phyloP scores from a whole-genome alignment of 768 basidiomycete genomes.

The Auricularia sp. region DNA sequence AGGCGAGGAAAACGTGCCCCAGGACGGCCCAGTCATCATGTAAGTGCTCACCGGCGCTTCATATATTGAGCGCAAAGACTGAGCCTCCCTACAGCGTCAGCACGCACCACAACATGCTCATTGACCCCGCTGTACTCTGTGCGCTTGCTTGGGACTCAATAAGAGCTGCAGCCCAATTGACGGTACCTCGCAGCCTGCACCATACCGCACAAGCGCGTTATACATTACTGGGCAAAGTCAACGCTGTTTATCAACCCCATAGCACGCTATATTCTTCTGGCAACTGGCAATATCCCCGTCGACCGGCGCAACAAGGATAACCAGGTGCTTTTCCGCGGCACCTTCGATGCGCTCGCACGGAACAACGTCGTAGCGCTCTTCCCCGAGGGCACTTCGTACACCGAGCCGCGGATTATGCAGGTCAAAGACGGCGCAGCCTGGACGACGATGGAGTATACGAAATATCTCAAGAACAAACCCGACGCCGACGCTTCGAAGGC shows the following conservation, averaged over 20 bases:
- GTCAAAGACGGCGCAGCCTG: constrained; percentile 91
- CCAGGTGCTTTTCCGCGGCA: constrained; percentile 76
- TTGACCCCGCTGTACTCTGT: constrained; percentile 80
- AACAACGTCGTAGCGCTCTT: constrained; percentile 86
- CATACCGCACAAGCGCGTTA: constrained; percentile 69
- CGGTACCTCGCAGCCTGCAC: constrained; percentile 45
- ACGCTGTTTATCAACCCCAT: constrained; percentile 72
- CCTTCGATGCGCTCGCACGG: constrained; percentile 72
- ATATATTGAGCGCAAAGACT: neutral
- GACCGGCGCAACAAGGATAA: constrained; percentile 92
- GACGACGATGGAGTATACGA: constrained; percentile 87
- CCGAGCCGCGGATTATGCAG: constrained; percentile 86
- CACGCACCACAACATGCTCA: constrained; percentile 93
- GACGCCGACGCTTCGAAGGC: constrained; percentile 27
- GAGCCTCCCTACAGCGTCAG: constrained; percentile 42
- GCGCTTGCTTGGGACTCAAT: constrained; percentile 21
- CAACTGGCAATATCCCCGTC: constrained; percentile 96
- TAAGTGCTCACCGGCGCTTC: constrained; percentile 32
- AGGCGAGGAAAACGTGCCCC: constrained; percentile 81
- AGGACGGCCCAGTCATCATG: constrained; percentile 86
- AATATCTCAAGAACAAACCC: constrained; percentile 57
- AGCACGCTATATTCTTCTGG: constrained; percentile 61
- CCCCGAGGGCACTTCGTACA: constrained; percentile 89
- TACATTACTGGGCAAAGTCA: constrained; percentile 96
- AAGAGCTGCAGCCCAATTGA: constrained; percentile 1